Evolutionary conservation across 169 alveolate genomes (phyloP).

Genomic region (Cardiosporidium cionae): DNA sequence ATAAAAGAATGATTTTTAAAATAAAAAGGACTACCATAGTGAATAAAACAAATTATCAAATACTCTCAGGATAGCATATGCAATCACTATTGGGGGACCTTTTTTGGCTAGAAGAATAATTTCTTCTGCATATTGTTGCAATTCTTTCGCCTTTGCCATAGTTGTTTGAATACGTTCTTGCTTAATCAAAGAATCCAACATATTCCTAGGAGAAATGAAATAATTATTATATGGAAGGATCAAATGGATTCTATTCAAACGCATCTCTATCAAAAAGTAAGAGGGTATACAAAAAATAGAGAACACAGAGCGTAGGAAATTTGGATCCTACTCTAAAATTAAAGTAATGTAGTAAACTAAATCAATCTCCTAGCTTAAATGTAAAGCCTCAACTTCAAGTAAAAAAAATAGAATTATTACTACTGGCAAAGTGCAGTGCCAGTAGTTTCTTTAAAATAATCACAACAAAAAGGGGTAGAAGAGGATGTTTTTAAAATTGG

Average conservation of each 20-base stretch:
- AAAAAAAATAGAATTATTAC: no score
- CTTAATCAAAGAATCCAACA: conserved; percentile 57
- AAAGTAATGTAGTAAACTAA: background rate
- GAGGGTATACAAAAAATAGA: background rate
- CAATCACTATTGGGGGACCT: conserved; percentile 23
- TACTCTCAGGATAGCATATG: background rate
- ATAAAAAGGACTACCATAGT: background rate
- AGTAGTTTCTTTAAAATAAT: no score
- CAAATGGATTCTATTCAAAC: no score
- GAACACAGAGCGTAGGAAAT: background rate
- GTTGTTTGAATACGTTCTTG: conserved; percentile 67
- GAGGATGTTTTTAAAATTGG: no score
- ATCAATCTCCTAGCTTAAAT: background rate
- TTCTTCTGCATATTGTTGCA: conserved; percentile 78
- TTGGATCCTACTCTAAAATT: background rate
- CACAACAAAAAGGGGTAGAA: no score
- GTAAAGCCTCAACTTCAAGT: background rate
- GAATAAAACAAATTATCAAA: background rate
- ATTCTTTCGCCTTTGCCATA: conserved; percentile 66
- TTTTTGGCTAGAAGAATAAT: conserved; percentile 62
- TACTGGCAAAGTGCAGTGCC: no score
- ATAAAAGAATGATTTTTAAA: background rate
- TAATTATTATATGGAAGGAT: background rate
- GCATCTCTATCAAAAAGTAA: background rate
- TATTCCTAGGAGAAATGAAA: conserved; percentile 36